phyloP scores from a whole-genome alignment of 139 green algal species.

The Picochlorum sp. region DNA sequence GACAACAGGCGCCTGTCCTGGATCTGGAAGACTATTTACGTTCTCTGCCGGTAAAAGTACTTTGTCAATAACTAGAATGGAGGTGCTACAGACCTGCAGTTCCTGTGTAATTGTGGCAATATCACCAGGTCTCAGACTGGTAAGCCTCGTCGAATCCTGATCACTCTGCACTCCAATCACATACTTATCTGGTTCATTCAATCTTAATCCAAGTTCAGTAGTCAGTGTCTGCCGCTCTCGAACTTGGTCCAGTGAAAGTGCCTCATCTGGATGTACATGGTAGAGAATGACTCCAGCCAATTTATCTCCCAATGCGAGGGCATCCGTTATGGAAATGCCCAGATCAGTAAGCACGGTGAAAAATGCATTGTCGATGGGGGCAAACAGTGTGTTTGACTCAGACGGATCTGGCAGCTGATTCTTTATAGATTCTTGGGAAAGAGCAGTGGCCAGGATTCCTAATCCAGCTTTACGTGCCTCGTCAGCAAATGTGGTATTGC shows the following conservation, averaged over 20 bases:
- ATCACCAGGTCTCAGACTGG: not conserved
- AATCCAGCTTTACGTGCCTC: slow-evolving; percentile 13
- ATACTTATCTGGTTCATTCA: not conserved
- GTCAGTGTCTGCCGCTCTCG: not conserved
- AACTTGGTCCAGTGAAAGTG: not conserved
- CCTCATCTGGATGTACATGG: slow-evolving; percentile 15
- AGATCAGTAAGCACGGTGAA: slow-evolving; percentile 18
- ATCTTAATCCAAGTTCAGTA: not conserved
- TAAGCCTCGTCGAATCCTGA: not conserved
- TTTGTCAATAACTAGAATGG: slow-evolving; percentile 6
- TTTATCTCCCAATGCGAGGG: slow-evolving; percentile 21
- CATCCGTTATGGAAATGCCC: slow-evolving; percentile 22
- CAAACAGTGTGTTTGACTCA: slow-evolving; percentile 14
- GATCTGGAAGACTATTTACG: slow-evolving; percentile 12
- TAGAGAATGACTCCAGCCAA: slow-evolving; percentile 23
- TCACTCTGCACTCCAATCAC: not conserved
- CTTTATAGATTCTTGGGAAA: slow-evolving; percentile 13
- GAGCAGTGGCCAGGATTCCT: slow-evolving; percentile 14
- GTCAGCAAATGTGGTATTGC: slow-evolving; percentile 23
- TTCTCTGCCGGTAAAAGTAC: slow-evolving; percentile 16
- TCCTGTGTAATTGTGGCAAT: slow-evolving; percentile 7
- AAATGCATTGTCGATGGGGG: slow-evolving; percentile 25
- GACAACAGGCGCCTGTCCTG: not conserved
- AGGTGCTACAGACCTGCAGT: not conserved
- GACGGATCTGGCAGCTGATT: slow-evolving; percentile 16